phyloP scores from a whole-genome alignment of 176 grass and related monocot species.

The Carex myosuroides region DNA sequence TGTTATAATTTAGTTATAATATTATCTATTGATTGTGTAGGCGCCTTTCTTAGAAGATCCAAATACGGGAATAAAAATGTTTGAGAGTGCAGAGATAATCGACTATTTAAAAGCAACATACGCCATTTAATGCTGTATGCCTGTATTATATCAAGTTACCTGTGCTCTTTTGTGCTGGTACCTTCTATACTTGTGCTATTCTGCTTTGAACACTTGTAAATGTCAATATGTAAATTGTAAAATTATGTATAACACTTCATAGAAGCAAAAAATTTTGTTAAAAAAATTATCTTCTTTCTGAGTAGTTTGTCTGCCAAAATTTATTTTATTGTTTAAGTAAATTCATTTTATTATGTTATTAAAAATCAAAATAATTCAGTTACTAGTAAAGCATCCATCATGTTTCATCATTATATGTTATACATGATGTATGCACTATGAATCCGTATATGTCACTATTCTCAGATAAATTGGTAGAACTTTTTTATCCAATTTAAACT shows the following conservation, averaged over 20 bases:
- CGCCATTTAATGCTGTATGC: conserved; percentile 16
- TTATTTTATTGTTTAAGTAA: no score
- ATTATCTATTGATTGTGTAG: conserved; percentile 29
- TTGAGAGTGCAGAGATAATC: conserved; percentile 76
- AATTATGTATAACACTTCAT: background rate
- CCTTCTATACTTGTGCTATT: background rate
- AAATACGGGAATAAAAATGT: conserved; percentile 90
- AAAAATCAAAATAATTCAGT: background rate
- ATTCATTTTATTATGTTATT: no score
- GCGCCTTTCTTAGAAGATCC: conserved; percentile 86
- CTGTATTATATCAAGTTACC: background rate
- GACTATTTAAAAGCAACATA: conserved; percentile 67
- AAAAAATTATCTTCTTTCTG: no score
- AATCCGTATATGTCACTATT: background rate
- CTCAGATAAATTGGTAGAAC: no score
- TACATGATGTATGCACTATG: no score
- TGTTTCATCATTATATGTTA: background rate
- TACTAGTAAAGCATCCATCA: background rate
- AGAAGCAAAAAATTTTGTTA: no score
- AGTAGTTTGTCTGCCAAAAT: background rate
- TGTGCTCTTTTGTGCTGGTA: background rate
- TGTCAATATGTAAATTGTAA: background rate
- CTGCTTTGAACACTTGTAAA: background rate
- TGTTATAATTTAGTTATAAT: background rate
- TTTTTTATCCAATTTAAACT: no score